A percentile compares a stretch with the other conserved stretches of the same genome.
These are phyloP conservation scores for Aphanomyces euteiches DNA, from an alignment of 352 stramenopile species.

Conservation along the genomic window DNA sequence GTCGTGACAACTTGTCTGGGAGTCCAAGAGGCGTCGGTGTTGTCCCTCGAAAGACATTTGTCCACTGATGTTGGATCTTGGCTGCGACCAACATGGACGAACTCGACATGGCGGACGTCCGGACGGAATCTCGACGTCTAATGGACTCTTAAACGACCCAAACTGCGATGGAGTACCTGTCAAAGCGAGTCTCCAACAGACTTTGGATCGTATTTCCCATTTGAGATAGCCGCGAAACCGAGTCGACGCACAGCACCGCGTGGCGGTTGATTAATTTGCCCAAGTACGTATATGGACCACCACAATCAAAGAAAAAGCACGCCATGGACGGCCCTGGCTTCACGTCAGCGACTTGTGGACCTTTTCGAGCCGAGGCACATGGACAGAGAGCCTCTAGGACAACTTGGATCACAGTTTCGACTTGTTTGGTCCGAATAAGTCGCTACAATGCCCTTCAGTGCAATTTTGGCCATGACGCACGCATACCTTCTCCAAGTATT, in stretches of 20 bases:
- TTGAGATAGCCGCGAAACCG: constrained; percentile 40
- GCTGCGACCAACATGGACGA: not conserved
- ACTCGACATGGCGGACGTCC: not conserved
- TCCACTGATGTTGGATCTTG: constrained; percentile 19
- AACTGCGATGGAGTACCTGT: not conserved
- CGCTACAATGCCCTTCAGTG: not conserved
- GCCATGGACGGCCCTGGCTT: constrained; percentile 37
- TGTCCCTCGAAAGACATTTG: constrained; percentile 10
- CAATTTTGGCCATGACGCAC: not conserved
- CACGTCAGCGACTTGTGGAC: not conserved
- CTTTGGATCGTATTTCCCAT: constrained; percentile 29
- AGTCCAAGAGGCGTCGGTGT: no score
- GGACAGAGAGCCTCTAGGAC: not conserved
- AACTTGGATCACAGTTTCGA: constrained; percentile 18
- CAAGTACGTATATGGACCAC: constrained; percentile 40
- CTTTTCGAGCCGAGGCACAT: not conserved
- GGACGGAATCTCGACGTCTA: constrained; percentile 24
- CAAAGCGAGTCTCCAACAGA: constrained; percentile 15
- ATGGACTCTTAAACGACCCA: not conserved
- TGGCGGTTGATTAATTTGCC: constrained; percentile 44
- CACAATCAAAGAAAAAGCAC: constrained; percentile 56
- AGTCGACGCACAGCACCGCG: constrained; percentile 45
- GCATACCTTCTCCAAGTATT: constrained; percentile 37
- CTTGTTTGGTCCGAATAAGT: constrained; percentile 13
- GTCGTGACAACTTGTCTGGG: not conserved